Evolutionary conservation across 2,329 filamentous ascomycete species (phyloP), one percentile per base, ranked within the genome.

Genomic region (Ceratocystiopsis brevicomis): DNA sequence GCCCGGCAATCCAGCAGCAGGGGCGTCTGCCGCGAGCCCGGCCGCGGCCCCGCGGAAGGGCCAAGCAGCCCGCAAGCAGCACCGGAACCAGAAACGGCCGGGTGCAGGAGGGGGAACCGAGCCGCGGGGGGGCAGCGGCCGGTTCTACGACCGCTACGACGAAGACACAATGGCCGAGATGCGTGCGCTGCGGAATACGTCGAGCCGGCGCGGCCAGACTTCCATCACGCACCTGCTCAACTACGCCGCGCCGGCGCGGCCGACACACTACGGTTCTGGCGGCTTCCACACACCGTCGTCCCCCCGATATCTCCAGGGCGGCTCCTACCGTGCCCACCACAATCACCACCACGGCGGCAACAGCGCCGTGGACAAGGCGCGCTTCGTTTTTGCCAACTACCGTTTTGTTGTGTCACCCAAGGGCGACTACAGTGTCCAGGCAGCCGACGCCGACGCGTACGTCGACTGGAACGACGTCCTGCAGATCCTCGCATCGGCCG

Each of bases 201-300:
- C 66, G n/a, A 71, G 69, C 55, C 79, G 90, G 46, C 84, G 90
- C 54, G 90, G 90, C 43, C 88, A 95, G 61, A 95, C 86, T 43
- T 93, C 84, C 54, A 98, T 98, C 57, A 96, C 90, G 37, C 90
- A 98, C 61, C 65, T 98, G 45, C 82, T 98, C 69, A 88, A 88
- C 64, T 93, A 95, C 61, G 77, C 81, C 38, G 67, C 85, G 17
- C 82, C 87, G 18, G 77, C 81, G 37, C 75, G 83, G 40, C 79
- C 80, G 18, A 73, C 78, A 47, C 69, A 69, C 53, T 71, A 74
- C 50, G 66, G 66, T 38, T 44, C 63, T 6, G 40, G 44, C 40
- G 37, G 33, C 19, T 30, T 30, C 25, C 10, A 30, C 25, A 11
- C 25, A 30, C 25, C 25, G 5, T 30, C 25, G 25, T 30, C 25